Evolutionary conservation across 495 filamentous ascomycete species (phyloP).

Genomic region (Cercophora newfieldiana): DNA sequence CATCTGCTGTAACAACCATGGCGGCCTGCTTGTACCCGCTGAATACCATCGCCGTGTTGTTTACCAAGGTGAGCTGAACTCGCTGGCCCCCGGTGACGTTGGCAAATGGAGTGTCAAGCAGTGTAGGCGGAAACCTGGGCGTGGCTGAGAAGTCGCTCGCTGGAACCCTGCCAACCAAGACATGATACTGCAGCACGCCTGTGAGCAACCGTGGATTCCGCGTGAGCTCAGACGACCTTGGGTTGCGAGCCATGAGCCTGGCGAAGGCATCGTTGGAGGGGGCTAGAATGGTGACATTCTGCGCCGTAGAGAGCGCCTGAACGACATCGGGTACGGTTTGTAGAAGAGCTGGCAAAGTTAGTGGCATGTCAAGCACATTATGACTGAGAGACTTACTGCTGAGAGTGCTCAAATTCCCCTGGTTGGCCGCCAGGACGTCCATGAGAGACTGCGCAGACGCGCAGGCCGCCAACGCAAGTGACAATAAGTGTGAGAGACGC

Average conservation of each 20-base stretch:
- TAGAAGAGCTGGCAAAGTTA: conserved; percentile 17
- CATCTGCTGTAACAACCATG: conserved; percentile 24
- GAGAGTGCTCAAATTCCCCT: conserved; percentile 41
- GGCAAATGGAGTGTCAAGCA: conserved; percentile 48
- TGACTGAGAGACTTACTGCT: conserved; percentile 27
- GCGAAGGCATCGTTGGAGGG: conserved; percentile 60
- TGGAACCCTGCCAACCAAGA: conserved; percentile 51
- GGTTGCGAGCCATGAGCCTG: conserved; percentile 37
- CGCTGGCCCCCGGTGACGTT: conserved; percentile 45
- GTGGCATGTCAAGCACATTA: conserved; percentile 21
- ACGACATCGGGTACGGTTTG: conserved; percentile 24
- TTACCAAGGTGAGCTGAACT: conserved; percentile 21
- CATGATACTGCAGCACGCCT: conserved; percentile 59
- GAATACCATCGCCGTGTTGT: conserved; percentile 25
- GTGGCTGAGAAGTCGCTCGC: conserved; percentile 40
- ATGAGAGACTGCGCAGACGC: conserved; percentile 35
- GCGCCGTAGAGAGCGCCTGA: conserved; percentile 20
- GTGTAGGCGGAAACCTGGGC: conserved; percentile 52
- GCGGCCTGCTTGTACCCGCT: conserved; percentile 28
- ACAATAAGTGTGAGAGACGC: conserved; percentile 20
- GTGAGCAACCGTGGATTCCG: conserved; percentile 38
- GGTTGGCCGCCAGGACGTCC: conserved; percentile 35
- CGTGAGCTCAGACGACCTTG: conserved; percentile 34
- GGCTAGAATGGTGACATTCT: conserved; percentile 63
- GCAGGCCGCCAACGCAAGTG: conserved; percentile 17